Evolutionary conservation across 768 basidiomycete genomes (phyloP).

Genomic region (Agaricus sinodeliciosus): DNA sequence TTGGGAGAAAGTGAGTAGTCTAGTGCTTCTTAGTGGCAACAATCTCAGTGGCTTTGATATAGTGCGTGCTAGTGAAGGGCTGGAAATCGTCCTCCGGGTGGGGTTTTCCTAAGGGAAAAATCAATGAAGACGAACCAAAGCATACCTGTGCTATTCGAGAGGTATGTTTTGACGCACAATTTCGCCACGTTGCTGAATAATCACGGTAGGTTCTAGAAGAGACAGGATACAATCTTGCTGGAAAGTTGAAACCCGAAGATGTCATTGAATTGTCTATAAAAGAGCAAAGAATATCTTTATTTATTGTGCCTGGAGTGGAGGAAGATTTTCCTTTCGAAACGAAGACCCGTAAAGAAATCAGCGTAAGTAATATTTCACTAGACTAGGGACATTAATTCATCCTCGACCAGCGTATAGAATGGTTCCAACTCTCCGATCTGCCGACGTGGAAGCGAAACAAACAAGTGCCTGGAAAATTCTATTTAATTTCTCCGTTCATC

Average conservation of each 20-base stretch:
- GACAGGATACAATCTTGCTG: conserved; percentile 86
- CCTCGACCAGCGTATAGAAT: conserved; percentile 78
- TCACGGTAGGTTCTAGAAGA: conserved; percentile 84
- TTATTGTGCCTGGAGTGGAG: conserved; percentile 81
- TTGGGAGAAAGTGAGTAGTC: conserved; percentile 76
- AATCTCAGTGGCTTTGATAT: conserved; percentile 3
- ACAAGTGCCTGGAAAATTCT: conserved; percentile 73
- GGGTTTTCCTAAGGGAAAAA: conserved; percentile 99
- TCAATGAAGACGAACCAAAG: conserved; percentile 87
- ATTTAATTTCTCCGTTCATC: conserved; percentile 93
- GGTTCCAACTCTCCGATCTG: conserved; percentile 85
- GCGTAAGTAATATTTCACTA: conserved; percentile 44
- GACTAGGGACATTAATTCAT: background rate
- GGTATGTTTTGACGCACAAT: conserved; percentile 38
- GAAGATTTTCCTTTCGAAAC: conserved; percentile 90
- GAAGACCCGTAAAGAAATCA: conserved; percentile 96
- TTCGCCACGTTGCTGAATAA: conserved; percentile 9
- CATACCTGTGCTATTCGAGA: conserved; percentile 87
- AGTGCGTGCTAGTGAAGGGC: conserved; percentile 98
- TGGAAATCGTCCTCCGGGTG: conserved; percentile 96
- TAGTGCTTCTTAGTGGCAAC: background rate
- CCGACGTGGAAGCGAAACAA: conserved; percentile 89
- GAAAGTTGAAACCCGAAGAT: conserved; percentile 56
- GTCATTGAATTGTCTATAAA: conserved; percentile 82
- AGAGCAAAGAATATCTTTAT: conserved; percentile 88